Evolutionary conservation across 768 basidiomycete genomes (phyloP), one percentile per base, ranked within the genome.

Genomic region (Mycena maculata): DNA sequence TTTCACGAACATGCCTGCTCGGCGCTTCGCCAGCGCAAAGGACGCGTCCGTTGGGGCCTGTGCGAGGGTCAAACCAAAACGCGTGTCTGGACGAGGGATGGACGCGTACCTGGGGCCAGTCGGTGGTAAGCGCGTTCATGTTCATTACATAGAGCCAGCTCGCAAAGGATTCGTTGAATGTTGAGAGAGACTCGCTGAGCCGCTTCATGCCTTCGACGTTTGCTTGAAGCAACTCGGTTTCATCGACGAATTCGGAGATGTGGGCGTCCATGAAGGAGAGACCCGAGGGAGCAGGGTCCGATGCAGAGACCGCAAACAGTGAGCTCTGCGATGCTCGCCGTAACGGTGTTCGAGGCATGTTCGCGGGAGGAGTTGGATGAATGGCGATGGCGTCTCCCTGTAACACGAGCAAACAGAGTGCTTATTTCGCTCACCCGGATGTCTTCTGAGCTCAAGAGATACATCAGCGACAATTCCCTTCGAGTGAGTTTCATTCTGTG

Each of bases 101-200:
- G 20, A 72, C 3, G 67, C 84, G 63, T 67, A 91, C 94, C 85
- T 96, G 92, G 1, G 88, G 89, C 95, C 95, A 98, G 75, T 98
- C 96, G 0, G 90, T 90, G n/a, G 95, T 95, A 62, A 97, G 85
- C 3, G 94, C 90, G 75, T 96, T 95, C 94, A 98, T 97, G 75
- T 94, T 92, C 88, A 96, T 90, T 25, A 91, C 88, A 76, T 96
- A 96, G 13, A 97, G 79, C 87, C 90, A 96, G 75, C 93, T 94
- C 16, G 96, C 92, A 74, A 98, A 97, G 16, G 90, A 88, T 78
- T 98, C 96, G 76, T 98, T 98, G 83, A 97, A 97, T 6, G 88
- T 90, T 16, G 87, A 86, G 57, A 98, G 84, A 22, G 93, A 90
- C 49, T 90, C 84, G 76, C 90, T 89, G 68, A 98, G 86, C 27